Conservation (phyloP, 1,284 basidiomycete species). For the Puccinia sorghi region DNA sequence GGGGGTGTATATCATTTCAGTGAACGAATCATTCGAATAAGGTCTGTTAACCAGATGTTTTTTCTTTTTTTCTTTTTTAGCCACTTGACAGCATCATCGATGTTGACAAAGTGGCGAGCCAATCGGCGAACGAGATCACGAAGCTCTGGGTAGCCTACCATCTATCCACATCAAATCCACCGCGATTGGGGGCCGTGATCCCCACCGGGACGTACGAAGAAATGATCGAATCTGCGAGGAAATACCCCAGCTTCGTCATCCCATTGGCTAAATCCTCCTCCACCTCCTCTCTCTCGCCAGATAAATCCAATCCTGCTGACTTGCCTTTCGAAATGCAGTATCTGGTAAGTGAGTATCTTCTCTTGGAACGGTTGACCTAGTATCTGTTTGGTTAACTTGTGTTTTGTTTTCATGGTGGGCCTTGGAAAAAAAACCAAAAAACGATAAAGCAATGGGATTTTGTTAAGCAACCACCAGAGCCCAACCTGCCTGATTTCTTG, state of each 20-base stretch:
- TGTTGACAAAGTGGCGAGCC: conserved; percentile 70
- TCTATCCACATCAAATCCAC: conserved; percentile 61
- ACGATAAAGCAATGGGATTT: conserved; percentile 48
- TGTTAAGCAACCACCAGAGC: conserved; percentile 7
- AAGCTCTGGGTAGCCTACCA: conserved; percentile 89
- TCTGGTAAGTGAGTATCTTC: conserved; percentile 13
- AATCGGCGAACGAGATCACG: conserved; percentile 71
- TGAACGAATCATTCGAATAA: no score
- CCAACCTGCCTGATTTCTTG: background rate
- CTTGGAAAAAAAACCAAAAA: no score
- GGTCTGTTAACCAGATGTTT: no score
- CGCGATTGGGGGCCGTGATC: conserved; percentile 75
- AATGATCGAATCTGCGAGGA: conserved; percentile 67
- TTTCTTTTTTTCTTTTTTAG: conserved; percentile 62
- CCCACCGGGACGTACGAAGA: conserved; percentile 71
- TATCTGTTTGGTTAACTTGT: background rate
- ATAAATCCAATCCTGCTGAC: background rate
- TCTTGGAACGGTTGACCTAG: background rate
- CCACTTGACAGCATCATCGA: conserved; percentile 78
- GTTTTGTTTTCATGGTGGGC: background rate
- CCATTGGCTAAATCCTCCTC: conserved; percentile 62
- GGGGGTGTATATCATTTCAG: background rate
- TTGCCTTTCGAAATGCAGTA: conserved; percentile 36
- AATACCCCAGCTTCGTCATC: conserved; percentile 74
- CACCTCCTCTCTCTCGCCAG: background rate